phyloP scores from a whole-genome alignment of 495 filamentous ascomycete species.

The Trichoderma asperelloides region DNA sequence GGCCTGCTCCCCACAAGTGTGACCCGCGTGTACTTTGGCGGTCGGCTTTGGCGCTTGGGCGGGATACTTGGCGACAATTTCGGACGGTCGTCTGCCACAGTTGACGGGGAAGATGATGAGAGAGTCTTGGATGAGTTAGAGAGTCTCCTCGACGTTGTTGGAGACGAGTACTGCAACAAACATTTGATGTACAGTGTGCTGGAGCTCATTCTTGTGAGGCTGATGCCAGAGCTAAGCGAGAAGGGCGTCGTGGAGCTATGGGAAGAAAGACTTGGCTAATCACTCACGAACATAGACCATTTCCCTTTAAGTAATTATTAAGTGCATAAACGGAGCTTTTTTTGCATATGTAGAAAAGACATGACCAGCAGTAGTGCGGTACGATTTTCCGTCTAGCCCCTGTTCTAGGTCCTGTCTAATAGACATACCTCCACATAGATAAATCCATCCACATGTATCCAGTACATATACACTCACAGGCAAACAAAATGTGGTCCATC shows the following conservation, averaged over 20 bases:
- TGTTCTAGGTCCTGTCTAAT: neutral
- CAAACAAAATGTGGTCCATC: neutral
- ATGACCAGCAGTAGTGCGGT: neutral
- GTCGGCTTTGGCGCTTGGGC: constrained; percentile 8
- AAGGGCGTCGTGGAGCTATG: constrained; percentile 62
- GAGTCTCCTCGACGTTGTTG: constrained; percentile 60
- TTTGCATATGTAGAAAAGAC: neutral
- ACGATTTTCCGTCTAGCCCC: neutral
- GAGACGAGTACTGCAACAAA: constrained; percentile 80
- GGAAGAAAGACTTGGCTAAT: constrained; percentile 55
- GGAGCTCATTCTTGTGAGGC: constrained; percentile 65
- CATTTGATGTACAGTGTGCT: constrained; percentile 72
- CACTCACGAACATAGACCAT: neutral
- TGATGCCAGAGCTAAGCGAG: constrained; percentile 79
- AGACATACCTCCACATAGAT: neutral
- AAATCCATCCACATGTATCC: neutral
- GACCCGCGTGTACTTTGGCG: constrained; percentile 43
- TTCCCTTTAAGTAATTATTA: neutral
- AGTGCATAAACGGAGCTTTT: neutral
- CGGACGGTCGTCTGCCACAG: neutral
- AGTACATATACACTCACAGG: neutral
- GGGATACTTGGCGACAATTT: neutral
- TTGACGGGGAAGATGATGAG: constrained; percentile 25
- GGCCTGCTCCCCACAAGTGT: constrained; percentile 41
- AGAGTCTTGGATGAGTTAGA: constrained; percentile 39